Evolutionary conservation across 306 rosid genomes (phyloP), one percentile per base, ranked within the genome.

Genomic region (Adenanthera pavonina): DNA sequence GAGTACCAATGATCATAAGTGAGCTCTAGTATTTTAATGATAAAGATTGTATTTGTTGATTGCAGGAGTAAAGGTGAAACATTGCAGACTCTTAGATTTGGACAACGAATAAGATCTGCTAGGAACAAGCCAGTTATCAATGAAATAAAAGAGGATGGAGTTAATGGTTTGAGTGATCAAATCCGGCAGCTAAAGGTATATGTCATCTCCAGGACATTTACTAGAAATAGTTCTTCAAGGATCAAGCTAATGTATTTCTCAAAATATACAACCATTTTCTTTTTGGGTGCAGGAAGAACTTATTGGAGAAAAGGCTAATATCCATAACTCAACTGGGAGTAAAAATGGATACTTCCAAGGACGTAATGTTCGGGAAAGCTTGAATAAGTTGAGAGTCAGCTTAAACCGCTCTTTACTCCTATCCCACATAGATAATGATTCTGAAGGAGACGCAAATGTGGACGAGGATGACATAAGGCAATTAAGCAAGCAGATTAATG

Each of bases 161-260:
- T 85, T 25, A 92, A 93, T 88, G 97, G 89, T 80, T 82, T 96
- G 81, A 92, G 97, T 82, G 99, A 96, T 87, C 96, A 92, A 89
- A 93, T 96, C 75, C 94, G 99, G 81, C 89, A 86, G 78, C 66
- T 96, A 81, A 96, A 96, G 97, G 99, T 95, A 88, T 38, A 75
- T 11, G 56, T 69, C 73, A 65, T 44, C 77, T 60, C 64, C 33
- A 12, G 19, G 59, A 72, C 48, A 72, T 72, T 69, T 48, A 40
- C 44, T 52, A 20, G 67, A 82, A 80, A 84, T 68, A 67, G 48
- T 54, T 59, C 71, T 74, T 70, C 43, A 53, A 54, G 14, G 34
- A 65, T 83, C 66, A 40, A 59, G 53, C 60, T 47, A 60, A 65
- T 19, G 53, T 57, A 53, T 53, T 57, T 61, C 10, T 79, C 77